Evolutionary conservation across 2,329 filamentous ascomycete genomes (phyloP), one percentile per base, ranked within the genome.

Genomic region (Chaetomium globosum): DNA sequence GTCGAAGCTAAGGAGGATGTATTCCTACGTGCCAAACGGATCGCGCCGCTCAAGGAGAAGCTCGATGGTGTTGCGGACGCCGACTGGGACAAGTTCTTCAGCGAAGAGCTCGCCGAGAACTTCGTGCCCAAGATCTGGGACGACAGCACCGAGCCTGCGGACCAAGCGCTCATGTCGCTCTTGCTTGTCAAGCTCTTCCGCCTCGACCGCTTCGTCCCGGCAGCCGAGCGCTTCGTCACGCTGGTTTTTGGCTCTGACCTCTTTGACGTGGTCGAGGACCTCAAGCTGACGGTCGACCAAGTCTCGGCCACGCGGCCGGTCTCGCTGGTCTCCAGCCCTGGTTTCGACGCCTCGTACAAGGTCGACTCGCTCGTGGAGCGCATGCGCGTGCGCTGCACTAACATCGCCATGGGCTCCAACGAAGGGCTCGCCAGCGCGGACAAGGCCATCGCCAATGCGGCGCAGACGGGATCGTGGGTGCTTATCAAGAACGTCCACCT

Each of bases 341-440:
- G 95, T 46, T 99, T 99, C 76, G 95, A 99, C 78, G 96, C 96
- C 61, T 97, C 92, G 76, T 99, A 98, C 87, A 99, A 99, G 82
- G 95, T 99, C 66, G 95, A 99, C 77, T 92, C 89, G 67, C 83
- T 99, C 61, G 96, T 98, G 33, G 92, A 97, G 77, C 87, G 92
- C 70, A 89, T 87, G 76, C 86, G 87, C 65, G 89, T 92, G 59
- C 88, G 86, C 62, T 99, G 95, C 80, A 93, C 93, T 65, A 97
- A 97, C 77, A 97, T 99, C 74, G 96, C 96, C 72, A 99, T 99
- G 95, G 95, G 95, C 74, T 98, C 95, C 54, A 96, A 96, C 74
- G 95, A 99, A 82, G 92, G 93, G 75, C 83, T 96, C 21, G 88
- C 93, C 65, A 95, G 89, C 68, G 95, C 95, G 21, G 95, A 99